Base-by-base conservation (phyloP, 2,329 filamentous ascomycete species). In the Penicillium vulpinum region DNA sequence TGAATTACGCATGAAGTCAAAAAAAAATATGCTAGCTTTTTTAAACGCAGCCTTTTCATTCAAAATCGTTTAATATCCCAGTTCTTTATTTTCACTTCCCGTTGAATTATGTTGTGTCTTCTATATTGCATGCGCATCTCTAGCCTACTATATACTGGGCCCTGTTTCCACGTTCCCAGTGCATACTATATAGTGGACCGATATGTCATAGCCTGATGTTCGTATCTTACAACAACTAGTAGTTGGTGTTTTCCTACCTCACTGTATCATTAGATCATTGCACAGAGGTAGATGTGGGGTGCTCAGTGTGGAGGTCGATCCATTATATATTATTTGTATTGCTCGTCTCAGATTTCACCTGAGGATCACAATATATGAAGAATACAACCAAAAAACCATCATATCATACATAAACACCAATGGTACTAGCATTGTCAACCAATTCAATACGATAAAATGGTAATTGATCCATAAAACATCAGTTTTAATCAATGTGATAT, bases 21-120 rank as follows among this genome's bases (percentile, higher is more conserved):
- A 50, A 63, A 58, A 59, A 62, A 33, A n/a, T 22, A 60, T 63
- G 57, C 53, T 62, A 59, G 46, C 57, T 60, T 50, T n/a, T 46
- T 43, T 46, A 46, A 39, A 47, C 54, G 31, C 54, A 21, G 36
- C 54, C 22, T 57, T 54, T 38, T 54, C 44, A 45, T 45, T 35
- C n/a, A 35, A 45, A 7, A 7, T 5, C 5, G 8, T 44, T 33
- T 26, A 33, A 35, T 51, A 35, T 15, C 38, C 26, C 5, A 26
- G 16, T 18, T n/a, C 8, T 35, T 15, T 1, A 26, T 24, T 5
- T 44, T 5, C 18, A 7, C 18, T 24, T 33, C 9, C 21, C 8
- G 15, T 24, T 47, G 10, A 11, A 47, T n/a, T 33, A 24, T 24
- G 18, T n/a, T 24, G 28, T 10, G 18, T 22, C 43, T 16, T 16